These are phyloP conservation scores for Orbilia blumenaviensis DNA, from an alignment of 2,329 filamentous ascomycete species.

Conservation along the genomic window DNA sequence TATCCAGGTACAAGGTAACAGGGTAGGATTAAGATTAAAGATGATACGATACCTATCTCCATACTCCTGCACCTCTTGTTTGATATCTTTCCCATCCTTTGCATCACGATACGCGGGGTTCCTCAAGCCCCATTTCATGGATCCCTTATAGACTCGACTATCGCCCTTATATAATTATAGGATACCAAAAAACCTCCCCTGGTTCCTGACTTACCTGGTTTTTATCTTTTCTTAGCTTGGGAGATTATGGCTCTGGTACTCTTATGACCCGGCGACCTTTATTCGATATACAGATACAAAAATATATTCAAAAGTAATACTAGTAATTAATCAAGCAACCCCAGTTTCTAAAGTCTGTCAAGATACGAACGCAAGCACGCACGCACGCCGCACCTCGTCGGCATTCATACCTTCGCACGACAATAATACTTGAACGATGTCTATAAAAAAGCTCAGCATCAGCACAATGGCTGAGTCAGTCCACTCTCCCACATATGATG, in stretches of 20 bases:
- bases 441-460: slow-evolving; percentile 46
- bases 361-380: not conserved
- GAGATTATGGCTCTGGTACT: not conserved
- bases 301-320: not conserved
- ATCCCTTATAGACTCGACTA: not conserved
- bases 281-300: not conserved
- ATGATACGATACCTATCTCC: slow-evolving; percentile 18
- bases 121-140: not conserved
- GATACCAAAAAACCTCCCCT: not conserved
- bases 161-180: slow-evolving; percentile 12
- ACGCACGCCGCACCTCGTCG: not conserved
- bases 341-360: not conserved
- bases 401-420: not conserved
- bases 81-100: slow-evolving; percentile 38
- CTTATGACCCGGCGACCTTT: not conserved
- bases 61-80: slow-evolving; percentile 7
- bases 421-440: slow-evolving; percentile 17
- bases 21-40: slow-evolving; percentile 11
- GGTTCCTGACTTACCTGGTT: not conserved
- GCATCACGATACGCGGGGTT: not conserved
- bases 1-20: slow-evolving; percentile 21
- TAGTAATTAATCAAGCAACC: no score
- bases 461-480: slow-evolving; percentile 51
- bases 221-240: not conserved
- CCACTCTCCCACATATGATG: slow-evolving; percentile 26